Base-by-base conservation (phyloP, 2,329 filamentous ascomycete genomes). In the Verticillium dahliae region DNA sequence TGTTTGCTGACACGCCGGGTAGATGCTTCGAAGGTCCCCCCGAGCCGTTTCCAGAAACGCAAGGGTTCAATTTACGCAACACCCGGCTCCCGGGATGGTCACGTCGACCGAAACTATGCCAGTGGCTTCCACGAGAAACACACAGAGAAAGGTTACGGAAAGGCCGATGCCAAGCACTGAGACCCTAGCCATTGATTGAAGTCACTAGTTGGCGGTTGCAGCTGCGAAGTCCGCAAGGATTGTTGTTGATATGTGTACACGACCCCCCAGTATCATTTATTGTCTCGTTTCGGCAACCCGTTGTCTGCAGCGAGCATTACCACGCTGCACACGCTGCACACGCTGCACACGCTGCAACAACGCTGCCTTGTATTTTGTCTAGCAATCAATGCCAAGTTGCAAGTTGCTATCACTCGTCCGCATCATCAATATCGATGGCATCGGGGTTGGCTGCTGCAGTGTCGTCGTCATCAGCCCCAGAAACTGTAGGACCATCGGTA, bases 371-470 rank as follows among this genome's bases (percentile, higher is more conserved):
- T n/a, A 52, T 52, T 7, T 18, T 52, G 27, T 18, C 18, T 18
- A 27, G 45, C 9, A 27, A 27, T 52, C 11, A 22, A 50, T 22
- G 22, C 6, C 45, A 27, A 52, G 22, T 31, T 27, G 6, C 18
- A 10, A n/a, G 4, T 9, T 13, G 11, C 18, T 18, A 52, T 80
- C 75, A 79, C 67, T 90, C 86, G 72, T 90, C 88, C 76, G 90
- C 80, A 65, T 78, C 87, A 74, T 95, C 90, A 67, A 92, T 82
- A 69, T 92, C 86, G 72, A 97, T 95, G 31, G 90, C 91, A 71
- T 97, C 92, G 2, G 92, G 92, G 71, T 97, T 97, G 6, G 83
- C 80, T 18, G 75, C 73, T 50, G 74, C 71, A 62, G 79, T 74
- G 22, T 73, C 72, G n/a, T 62, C 59, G 3, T 73, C 72, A n/a